These are phyloP conservation scores for Coemansia sp. DNA, from an alignment of 192 early-diverging fungal species.

Conservation along the genomic window DNA sequence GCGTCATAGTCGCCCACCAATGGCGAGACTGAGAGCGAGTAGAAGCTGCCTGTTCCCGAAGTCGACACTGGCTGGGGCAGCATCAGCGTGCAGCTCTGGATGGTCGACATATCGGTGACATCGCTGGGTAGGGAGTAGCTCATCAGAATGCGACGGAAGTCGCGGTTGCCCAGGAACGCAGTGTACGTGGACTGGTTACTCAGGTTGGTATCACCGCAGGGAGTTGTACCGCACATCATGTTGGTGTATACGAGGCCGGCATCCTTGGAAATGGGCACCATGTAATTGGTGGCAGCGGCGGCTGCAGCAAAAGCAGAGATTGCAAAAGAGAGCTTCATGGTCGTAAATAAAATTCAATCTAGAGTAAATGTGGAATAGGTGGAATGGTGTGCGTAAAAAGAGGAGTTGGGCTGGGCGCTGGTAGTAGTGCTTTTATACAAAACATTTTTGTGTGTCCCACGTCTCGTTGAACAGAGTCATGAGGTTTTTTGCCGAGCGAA, in stretches of 20 bases:
- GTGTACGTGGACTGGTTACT: constrained; percentile 19
- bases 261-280: constrained; percentile 22
- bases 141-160: constrained; percentile 35
- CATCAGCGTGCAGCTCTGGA: constrained; percentile 22
- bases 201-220: constrained; percentile 25
- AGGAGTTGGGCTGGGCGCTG: background rate
- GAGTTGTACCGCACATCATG: constrained; percentile 17
- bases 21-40: constrained; percentile 13
- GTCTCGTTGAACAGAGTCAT: background rate
- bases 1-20: constrained; percentile 13
- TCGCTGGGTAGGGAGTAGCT: constrained; percentile 21
- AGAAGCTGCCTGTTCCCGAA: constrained; percentile 5
- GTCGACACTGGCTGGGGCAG: constrained; percentile 15
- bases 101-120: background rate
- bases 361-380: background rate
- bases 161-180: constrained; percentile 29
- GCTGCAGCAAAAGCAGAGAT: constrained; percentile 7
- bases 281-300: constrained; percentile 6
- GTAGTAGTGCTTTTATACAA: background rate
- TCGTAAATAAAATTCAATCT: background rate
- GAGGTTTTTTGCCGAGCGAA: background rate
- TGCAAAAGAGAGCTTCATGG: constrained; percentile 18
- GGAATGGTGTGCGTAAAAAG: background rate
- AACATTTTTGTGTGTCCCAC: background rate
- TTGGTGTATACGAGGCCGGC: constrained; percentile 29